Conservation (phyloP, 2,329 filamentous ascomycete genomes). For the Amphichorda felina region DNA sequence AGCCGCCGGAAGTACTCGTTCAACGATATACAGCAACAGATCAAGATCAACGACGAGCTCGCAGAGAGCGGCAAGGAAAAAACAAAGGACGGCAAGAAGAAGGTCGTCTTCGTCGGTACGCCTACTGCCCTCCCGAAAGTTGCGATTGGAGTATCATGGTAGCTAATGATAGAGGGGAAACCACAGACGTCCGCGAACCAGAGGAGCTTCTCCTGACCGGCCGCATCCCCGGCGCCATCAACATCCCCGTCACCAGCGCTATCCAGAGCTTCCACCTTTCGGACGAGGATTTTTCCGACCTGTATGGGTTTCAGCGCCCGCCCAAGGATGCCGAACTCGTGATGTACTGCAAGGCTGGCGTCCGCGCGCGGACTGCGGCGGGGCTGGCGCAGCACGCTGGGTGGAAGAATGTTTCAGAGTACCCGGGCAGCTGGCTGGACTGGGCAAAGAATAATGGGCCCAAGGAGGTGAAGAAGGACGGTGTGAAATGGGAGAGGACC, state of each 20-base stretch:
- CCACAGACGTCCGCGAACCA: constrained; percentile 60
- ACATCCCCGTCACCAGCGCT: constrained; percentile 66
- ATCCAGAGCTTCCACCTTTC: constrained; percentile 71
- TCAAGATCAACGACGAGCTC: constrained; percentile 9
- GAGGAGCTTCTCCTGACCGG: constrained; percentile 51
- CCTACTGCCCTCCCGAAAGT: constrained; percentile 2
- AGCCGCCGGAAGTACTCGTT: constrained; percentile 37
- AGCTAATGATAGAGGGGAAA: not conserved
- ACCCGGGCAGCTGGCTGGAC: constrained; percentile 67
- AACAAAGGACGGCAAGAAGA: constrained; percentile 4
- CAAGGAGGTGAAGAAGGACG: constrained; percentile 15
- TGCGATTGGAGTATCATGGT: not conserved
- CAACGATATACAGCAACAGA: constrained; percentile 31
- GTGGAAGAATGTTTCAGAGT: constrained; percentile 61
- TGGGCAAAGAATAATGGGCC: constrained; percentile 63
- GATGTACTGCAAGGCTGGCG: constrained; percentile 90
- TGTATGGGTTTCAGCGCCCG: constrained; percentile 67
- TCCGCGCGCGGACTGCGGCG: constrained; percentile 69
- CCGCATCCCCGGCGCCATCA: constrained; percentile 68
- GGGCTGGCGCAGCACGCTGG: constrained; percentile 65
- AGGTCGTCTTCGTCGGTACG: constrained; percentile 35
- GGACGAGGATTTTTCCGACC: constrained; percentile 68
- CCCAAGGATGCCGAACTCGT: constrained; percentile 46
- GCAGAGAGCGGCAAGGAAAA: constrained; percentile 9
- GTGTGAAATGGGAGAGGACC: not conserved